Base-by-base conservation (phyloP, 1,284 basidiomycete genomes). In the Pisolithus thermaeus region DNA sequence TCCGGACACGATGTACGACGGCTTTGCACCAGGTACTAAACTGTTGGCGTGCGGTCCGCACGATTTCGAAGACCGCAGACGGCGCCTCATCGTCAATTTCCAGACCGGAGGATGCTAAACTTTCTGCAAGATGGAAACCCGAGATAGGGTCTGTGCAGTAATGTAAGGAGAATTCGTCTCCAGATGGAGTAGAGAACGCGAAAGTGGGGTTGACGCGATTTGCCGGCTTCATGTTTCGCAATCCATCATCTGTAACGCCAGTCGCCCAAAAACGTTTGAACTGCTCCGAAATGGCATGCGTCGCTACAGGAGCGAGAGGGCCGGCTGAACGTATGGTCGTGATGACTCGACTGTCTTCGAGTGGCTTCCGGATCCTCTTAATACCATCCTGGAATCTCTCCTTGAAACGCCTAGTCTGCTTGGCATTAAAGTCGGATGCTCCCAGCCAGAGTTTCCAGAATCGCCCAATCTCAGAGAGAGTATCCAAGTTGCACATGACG, bases 131-230 rank as follows among this genome's bases (percentile, higher is more conserved):
- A 58, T 80, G 78, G 61, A 81, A 83, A 7, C 70, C 59, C 2
- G 64, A 44, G 0, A 79, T 51, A 0, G 80, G 79, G 56, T 75
- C 67, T 0, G 71, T 73, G 0, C 67, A 73, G 53, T 78, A 77
- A 52, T 82, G 77, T 1, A 78, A 65, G 25, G 67, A 57, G 51
- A 74, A 78, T 6, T 61, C 65, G 37, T 74, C 69, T 7, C 77
- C 73, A 1, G 61, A 58, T 3, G 60, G 50, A 3, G 9, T n/a
- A n/a, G n/a, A 30, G 58, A 76, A 79, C 0, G 68, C 69, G 39
- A 79, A 79, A 0, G 73, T 76, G 0, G 80, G 77, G 50, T 81
- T 81, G 32, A 73, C 52, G n/a, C 66, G n/a, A 8, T 38, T 20
- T 5, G 37, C 37, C 9, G 16, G 16, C 3, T 38, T 38, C 16